phyloP scores from a whole-genome alignment of 2,329 filamentous ascomycete species.

The Cladosporium halotolerans region DNA sequence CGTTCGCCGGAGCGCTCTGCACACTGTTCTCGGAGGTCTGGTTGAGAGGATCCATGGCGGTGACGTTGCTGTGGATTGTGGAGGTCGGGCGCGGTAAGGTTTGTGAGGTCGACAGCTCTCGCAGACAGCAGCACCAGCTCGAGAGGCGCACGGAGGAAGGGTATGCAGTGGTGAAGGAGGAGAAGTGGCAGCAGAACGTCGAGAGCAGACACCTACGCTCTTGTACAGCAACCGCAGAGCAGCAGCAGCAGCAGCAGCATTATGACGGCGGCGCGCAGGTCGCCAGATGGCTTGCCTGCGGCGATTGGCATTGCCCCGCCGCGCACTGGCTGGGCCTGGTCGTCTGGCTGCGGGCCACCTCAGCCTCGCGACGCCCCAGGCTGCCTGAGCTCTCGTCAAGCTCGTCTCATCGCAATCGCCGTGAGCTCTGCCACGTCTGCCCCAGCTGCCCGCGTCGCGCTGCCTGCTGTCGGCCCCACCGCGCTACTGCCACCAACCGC shows the following conservation, averaged over 20 bases:
- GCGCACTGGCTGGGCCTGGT: not conserved
- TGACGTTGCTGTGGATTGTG: not conserved
- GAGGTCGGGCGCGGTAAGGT: too few species aligned
- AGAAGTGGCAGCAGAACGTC: not conserved
- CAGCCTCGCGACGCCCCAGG: too few species aligned
- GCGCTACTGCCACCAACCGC: not conserved
- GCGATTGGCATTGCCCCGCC: not conserved
- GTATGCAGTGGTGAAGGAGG: not conserved
- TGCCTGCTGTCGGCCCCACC: not conserved
- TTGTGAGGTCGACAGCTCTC: too few species aligned
- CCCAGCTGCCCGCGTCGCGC: too few species aligned
- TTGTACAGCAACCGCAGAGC: not conserved
- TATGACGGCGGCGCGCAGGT: too few species aligned
- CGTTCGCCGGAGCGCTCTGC: constrained; percentile 39
- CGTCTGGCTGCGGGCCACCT: too few species aligned
- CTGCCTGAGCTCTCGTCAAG: not conserved
- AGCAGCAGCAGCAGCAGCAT: too few species aligned
- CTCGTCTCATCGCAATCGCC: too few species aligned
- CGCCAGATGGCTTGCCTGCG: too few species aligned
- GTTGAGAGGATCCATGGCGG: constrained; percentile 36
- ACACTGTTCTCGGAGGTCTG: constrained; percentile 41
- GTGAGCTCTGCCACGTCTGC: too few species aligned
- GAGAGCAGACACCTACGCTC: not conserved
- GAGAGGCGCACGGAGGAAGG: not conserved
- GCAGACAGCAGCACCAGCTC: too few species aligned